Evolutionary conservation across 495 filamentous ascomycete genomes (phyloP).

Genomic region (Daldinia childiae): DNA sequence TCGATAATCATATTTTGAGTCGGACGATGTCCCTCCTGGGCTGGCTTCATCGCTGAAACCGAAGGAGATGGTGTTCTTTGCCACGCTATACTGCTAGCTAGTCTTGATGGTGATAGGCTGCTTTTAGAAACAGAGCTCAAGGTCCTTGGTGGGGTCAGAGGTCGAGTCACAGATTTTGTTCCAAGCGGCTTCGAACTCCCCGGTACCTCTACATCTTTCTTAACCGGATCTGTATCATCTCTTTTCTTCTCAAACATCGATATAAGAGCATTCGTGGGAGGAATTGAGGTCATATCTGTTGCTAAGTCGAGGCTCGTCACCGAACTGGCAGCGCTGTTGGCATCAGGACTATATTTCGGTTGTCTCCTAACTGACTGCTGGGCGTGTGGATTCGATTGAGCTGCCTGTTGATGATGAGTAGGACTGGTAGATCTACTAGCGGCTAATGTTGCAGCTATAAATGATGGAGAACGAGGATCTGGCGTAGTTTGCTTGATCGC

Average conservation of each 20-base stretch:
- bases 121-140: constrained; percentile 37
- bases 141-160: constrained; percentile 37
- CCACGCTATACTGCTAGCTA: constrained; percentile 29
- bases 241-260: constrained; percentile 65
- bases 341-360: constrained; percentile 40
- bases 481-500: constrained; percentile 16
- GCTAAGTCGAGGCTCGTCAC: constrained; percentile 41
- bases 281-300: constrained; percentile 65
- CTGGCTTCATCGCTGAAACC: not conserved
- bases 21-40: constrained; percentile 9
- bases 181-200: constrained; percentile 36
- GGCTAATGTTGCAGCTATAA: constrained; percentile 65
- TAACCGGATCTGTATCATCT: constrained; percentile 50
- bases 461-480: constrained; percentile 57
- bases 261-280: constrained; percentile 66
- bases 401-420: constrained; percentile 48
- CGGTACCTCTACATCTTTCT: constrained; percentile 41
- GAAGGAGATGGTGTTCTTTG: constrained; percentile 26
- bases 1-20: constrained; percentile 8
- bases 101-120: constrained; percentile 34
- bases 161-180: constrained; percentile 25
- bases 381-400: constrained; percentile 23
- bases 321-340: constrained; percentile 41
- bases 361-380: constrained; percentile 19
- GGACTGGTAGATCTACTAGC: constrained; percentile 61